Evolutionary conservation across 140 eudicot genomes (phyloP), one percentile per base, ranked within the genome.

Genomic region (Erigeron philadelphicus): DNA sequence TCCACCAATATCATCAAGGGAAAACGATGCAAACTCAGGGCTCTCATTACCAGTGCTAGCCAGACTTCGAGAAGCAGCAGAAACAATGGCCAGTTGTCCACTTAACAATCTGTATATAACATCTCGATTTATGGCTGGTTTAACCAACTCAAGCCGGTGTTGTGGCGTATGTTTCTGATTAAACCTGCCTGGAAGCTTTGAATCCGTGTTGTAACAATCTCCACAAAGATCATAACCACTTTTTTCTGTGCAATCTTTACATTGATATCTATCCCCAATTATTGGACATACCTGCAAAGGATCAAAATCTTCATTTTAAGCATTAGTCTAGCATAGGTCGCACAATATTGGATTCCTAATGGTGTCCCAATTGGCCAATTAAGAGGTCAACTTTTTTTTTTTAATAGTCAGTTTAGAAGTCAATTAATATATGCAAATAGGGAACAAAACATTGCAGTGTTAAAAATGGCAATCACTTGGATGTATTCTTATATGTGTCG

Each of bases 121-220:
- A 44, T 81, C 68, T 0, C 43, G 73, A 49, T 56, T 77, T 64
- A 64, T 56, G 7, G 1, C 42, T n/a, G 96, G 71, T 41, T 80
- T 75, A 6, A 84, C 64, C 56, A 80, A 60, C 74, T 82, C 85
- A 58, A 89, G 78, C 70, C n/a, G 72, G 84, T 89, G 96, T 40
- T 89, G 83, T 5, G 87, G 66, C 42, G 96, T 86, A 72, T 89
- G 96, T 70, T 84, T 82, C 68, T 89, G 95, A 70, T 82, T 89
- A 25, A 89, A 86, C 56, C 95, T 78, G 16, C 96, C 95, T 9
- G 96, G 88, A 73, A 81, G 84, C 74, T 84, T 86, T 35, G 84
- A 82, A 19, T 70, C 66, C 7, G 84, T 74, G 16, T 74, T 76
- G 70, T 81, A 78, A 72, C 96, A 89, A 61, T 82, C 91, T 79